Percentiles rank a stretch among this genome's conserved stretches.
phyloP scores from a whole-genome alignment of 1,139 yeast species.

The Yamadazyma trypodendri region DNA sequence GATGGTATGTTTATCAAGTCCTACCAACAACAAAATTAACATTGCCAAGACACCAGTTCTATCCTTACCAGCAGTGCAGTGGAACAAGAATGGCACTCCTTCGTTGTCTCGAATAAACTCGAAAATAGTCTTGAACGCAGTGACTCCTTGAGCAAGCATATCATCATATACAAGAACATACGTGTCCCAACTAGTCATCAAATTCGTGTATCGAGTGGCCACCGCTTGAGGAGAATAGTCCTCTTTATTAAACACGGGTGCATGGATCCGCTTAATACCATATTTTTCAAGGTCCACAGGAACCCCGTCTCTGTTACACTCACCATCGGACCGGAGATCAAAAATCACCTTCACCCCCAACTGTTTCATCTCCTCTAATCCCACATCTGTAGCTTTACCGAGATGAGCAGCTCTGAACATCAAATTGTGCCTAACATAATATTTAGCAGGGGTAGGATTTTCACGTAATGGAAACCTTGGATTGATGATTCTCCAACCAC shows the following conservation, averaged over 20 bases:
- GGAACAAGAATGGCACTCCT: conserved; percentile 53
- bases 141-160: conserved; percentile 50
- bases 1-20: conserved; percentile 63
- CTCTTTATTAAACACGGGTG: conserved; percentile 57
- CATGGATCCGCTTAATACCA: conserved; percentile 52
- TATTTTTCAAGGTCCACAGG: conserved; percentile 32
- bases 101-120: conserved; percentile 50
- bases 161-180: conserved; percentile 64
- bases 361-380: conserved; percentile 36
- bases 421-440: conserved; percentile 52
- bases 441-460: conserved; percentile 17
- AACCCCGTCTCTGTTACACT: conserved; percentile 52
- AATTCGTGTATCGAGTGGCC: conserved; percentile 54
- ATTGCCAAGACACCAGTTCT: conserved; percentile 77
- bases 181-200: conserved; percentile 63
- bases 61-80: conserved; percentile 88
- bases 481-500: conserved; percentile 60
- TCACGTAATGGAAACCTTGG: conserved; percentile 25
- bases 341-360: conserved; percentile 58
- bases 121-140: conserved; percentile 48
- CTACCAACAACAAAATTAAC: conserved; percentile 60
- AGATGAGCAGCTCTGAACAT: conserved; percentile 68
- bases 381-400: conserved; percentile 46
- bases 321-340: conserved; percentile 69
- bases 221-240: conserved; percentile 69